Percentiles rank a stretch among this genome's conserved stretches.
Evolutionary conservation across 768 basidiomycete genomes (phyloP).

Genomic region (Tulasnella sp.): DNA sequence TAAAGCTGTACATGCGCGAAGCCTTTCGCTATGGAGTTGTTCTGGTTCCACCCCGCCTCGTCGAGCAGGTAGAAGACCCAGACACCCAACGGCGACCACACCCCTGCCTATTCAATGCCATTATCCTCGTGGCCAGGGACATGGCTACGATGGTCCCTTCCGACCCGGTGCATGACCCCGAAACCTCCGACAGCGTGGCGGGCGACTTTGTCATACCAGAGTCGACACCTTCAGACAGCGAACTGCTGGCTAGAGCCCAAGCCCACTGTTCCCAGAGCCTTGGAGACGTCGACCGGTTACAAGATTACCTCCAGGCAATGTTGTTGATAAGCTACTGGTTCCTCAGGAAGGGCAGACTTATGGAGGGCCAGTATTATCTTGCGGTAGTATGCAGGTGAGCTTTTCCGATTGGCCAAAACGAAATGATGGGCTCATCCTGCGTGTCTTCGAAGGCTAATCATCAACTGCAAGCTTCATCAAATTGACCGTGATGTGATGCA

Average conservation of each 20-base stretch:
- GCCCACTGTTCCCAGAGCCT: conserved; percentile 10
- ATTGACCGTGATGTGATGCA: conserved; percentile 7
- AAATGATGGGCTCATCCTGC: neutral
- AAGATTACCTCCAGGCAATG: conserved; percentile 23
- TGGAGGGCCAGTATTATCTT: conserved; percentile 24
- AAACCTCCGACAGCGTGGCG: neutral
- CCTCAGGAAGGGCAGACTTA: conserved; percentile 21
- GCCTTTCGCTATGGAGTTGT: neutral
- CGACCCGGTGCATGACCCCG: neutral
- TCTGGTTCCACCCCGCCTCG: neutral
- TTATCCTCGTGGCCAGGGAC: neutral
- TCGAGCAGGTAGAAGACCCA: neutral
- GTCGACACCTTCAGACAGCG: neutral
- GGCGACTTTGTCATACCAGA: neutral
- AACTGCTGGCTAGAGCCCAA: neutral
- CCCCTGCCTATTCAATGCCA: neutral
- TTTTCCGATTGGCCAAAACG: neutral
- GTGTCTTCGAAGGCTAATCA: neutral
- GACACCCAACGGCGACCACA: neutral
- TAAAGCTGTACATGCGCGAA: neutral
- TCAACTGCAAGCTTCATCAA: conserved; percentile 25
- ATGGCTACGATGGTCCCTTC: neutral
- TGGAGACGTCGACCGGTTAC: conserved; percentile 25
- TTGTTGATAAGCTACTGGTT: conserved; percentile 25
- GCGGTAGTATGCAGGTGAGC: neutral